phyloP scores from a whole-genome alignment of 2,329 filamentous ascomycete species.

The Aspergillus sp. region DNA sequence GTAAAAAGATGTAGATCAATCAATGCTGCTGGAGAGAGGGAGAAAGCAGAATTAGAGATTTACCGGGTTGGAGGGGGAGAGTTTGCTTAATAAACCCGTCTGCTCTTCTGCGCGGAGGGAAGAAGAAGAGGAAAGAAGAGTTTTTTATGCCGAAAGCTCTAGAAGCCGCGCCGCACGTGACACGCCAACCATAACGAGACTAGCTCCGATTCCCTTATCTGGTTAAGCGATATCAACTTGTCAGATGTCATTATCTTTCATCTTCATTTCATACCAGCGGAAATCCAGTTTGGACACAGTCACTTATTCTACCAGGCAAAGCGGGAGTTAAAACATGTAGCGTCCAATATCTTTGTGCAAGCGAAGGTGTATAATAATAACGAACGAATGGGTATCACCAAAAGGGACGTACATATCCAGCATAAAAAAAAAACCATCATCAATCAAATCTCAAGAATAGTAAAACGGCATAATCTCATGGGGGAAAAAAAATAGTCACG shows the following conservation, averaged over 20 bases:
- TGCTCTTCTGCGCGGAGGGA: constrained; percentile 6
- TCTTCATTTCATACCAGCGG: no score
- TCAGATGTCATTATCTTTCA: no score
- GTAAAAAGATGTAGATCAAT: constrained; percentile 13
- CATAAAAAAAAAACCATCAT: constrained; percentile 1
- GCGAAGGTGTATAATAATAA: no score
- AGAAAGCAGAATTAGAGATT: constrained; percentile 6
- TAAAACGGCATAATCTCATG: not conserved
- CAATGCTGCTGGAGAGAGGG: constrained; percentile 12
- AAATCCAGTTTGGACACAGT: no score
- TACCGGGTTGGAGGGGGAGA: constrained; percentile 9
- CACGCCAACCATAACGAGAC: not conserved
- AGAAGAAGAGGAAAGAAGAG: constrained; percentile 11
- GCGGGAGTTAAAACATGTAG: no score
- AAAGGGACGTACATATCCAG: constrained; percentile 4
- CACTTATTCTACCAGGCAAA: no score
- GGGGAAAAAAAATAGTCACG: not conserved
- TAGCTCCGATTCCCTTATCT: not conserved
- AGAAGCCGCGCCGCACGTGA: constrained; percentile 19
- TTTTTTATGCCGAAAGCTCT: constrained; percentile 24
- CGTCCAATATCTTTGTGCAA: no score
- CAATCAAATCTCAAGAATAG: not conserved
- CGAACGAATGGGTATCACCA: no score
- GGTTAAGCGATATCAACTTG: not conserved
- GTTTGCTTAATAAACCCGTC: constrained; percentile 9